A percentile compares a stretch with the other conserved stretches of the same genome.
Evolutionary conservation across 192 early-diverging fungal genomes (phyloP).

Genomic region (Coemansia erecta): DNA sequence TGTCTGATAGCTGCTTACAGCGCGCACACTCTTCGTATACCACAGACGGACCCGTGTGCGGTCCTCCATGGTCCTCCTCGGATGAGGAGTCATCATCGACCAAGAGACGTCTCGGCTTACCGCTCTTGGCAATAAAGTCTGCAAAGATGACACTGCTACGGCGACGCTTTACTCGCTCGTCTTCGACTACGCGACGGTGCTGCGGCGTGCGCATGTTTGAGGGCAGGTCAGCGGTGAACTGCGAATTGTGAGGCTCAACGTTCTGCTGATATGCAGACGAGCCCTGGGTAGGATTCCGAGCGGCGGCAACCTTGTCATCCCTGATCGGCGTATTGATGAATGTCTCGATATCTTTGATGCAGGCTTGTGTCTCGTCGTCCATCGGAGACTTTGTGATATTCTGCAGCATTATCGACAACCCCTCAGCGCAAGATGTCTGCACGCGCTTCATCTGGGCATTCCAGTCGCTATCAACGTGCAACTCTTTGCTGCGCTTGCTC

Average conservation of each 20-base stretch:
- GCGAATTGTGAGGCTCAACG: background rate
- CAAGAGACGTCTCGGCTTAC: background rate
- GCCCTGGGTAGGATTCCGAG: background rate
- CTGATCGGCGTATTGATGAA: background rate
- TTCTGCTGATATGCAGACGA: background rate
- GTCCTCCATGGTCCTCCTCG: background rate
- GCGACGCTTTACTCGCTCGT: conserved; percentile 31
- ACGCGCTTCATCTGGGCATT: background rate
- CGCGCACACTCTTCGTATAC: conserved; percentile 18
- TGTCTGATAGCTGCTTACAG: conserved; percentile 38
- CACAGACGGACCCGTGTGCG: background rate
- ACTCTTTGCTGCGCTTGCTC: no score
- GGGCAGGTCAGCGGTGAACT: background rate
- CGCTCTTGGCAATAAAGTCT: conserved; percentile 27
- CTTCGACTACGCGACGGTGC: conserved; percentile 14
- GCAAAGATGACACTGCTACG: conserved; percentile 48
- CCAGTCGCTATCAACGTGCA: conserved; percentile 1
- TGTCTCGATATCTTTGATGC: background rate
- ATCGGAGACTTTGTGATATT: background rate
- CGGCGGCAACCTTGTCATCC: background rate
- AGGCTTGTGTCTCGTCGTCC: background rate
- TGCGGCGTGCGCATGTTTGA: background rate
- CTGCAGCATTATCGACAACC: background rate
- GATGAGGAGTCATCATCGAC: background rate
- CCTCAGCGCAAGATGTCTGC: background rate